Conservation (phyloP, 2,329 filamentous ascomycete species). For the Ramularia endophylla region DNA sequence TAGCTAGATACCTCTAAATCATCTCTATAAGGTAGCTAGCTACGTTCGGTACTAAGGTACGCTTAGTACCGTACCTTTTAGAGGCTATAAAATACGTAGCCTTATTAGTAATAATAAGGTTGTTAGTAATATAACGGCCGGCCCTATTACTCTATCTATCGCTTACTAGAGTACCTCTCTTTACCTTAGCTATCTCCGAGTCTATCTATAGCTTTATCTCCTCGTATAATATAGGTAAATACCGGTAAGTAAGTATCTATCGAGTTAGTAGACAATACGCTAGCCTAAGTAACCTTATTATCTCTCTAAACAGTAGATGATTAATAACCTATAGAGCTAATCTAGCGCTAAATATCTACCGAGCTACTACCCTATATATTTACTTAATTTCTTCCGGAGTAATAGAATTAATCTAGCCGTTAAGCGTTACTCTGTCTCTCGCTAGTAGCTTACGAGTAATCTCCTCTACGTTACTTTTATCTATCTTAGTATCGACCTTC, state of each 20-base stretch:
- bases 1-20: no score
- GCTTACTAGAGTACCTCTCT: neutral
- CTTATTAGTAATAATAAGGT: neutral
- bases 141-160: neutral
- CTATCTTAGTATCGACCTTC: no score
- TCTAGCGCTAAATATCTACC: neutral
- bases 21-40: no score
- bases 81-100: neutral
- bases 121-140: neutral
- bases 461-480: no score
- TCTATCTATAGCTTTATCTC: neutral
- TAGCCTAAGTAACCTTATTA: neutral
- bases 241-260: neutral
- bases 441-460: no score
- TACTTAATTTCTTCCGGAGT: no score
- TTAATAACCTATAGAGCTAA: neutral
- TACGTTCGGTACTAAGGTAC: neutral
- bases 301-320: neutral
- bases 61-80: neutral
- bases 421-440: no score
- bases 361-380: no score
- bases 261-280: neutral
- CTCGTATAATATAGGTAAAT: neutral
- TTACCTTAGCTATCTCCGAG: neutral
- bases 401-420: no score